Evolutionary conservation across 306 rosid genomes (phyloP), one percentile per base, ranked within the genome.

Genomic region (Quercus robur): DNA sequence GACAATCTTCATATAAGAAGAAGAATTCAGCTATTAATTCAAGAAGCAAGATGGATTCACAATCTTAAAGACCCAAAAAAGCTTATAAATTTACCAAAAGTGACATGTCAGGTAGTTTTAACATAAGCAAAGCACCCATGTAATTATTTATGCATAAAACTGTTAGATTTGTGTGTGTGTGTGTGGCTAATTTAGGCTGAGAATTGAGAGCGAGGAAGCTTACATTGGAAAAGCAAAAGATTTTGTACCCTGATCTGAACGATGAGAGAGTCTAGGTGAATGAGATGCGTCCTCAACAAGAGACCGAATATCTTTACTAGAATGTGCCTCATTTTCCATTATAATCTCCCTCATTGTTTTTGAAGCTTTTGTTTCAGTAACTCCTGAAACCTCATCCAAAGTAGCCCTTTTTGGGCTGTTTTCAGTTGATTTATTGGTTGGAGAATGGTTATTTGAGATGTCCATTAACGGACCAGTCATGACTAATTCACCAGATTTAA

Each of bases 271-370:
- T 70, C 25, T 20, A 68, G 89, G 49, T 10, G 63, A 15, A 49
- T 67, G 71, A 66, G 77, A 26, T 8, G 61, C 26, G 30, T 18
- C 51, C 46, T 33, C 62, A 1, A 26, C 46, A 28, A 17, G 31
- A 75, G 78, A 30, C 23, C 30, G 49, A 15, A 59, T 83, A 25
- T 18, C 70, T 74, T 78, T 82, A 20, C 49, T 73, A 14, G 3
- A 44, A 62, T 79, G 78, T 6, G 79, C 78, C 1, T 75, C 79
- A 70, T 70, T 89, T 87, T 93, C 97, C 91, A 80, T 86, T 74
- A 90, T 87, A 26, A 91, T 93, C 81, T 91, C 91, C 77, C 94
- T 90, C 97, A 91, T 90, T 61, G 88, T 93, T 75, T 89, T 97
- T 2, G 85, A 89, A 66, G 98, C 92, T 83, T 70, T 87, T 23